Base-by-base conservation (phyloP, 2,329 filamentous ascomycete species). In the Leptodontidium sp. region DNA sequence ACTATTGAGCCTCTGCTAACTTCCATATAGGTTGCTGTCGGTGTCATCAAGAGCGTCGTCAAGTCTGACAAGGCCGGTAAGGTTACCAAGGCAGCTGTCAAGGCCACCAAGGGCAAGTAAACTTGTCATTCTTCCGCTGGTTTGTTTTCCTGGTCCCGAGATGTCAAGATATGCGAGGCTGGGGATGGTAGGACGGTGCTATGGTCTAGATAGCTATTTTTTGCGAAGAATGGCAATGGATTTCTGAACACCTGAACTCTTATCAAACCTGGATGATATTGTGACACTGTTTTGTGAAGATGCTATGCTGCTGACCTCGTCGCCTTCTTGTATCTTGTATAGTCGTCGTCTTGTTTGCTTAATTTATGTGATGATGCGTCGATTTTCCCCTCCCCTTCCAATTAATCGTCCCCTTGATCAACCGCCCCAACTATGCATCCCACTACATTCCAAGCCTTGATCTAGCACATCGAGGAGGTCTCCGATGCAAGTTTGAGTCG, bases 1-100 rank as follows among this genome's bases (percentile, higher is more conserved):
- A 21, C 21, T 21, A 21, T 21, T 21, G 21, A 21, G 21, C 5
- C 62, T 12, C 40, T 64, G 43, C 63, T 69, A 59, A 68, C 45
- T 24, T 21, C 0, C 4, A 62, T 71, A 58, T 85, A 93, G 21
- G 21, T 21, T 21, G 21, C 21, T 21, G 21, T 21, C 21, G 21
- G 93, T 91, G 93, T 97, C 86, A 95, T 97, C 89, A 97, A 97
- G 90, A 85, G 87, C 74, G 92, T 94, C 47, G 68, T 70, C 29
- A 75, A 76, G 63, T 68, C 69, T 17, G 64, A 68, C 40, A 73
- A 76, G 69, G 72, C 69, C 47, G 78, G 77, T 45, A 81, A 81
- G 75, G 79, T 81, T 58, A 81, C 79, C 50, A 75, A 75, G 61
- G 40, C 32, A 21, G n/a, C 47, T n/a, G 47, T 49, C 47, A 49